Evolutionary conservation across 495 filamentous ascomycete genomes (phyloP), one percentile per base, ranked within the genome.

Genomic region (Penicillium taxi): DNA sequence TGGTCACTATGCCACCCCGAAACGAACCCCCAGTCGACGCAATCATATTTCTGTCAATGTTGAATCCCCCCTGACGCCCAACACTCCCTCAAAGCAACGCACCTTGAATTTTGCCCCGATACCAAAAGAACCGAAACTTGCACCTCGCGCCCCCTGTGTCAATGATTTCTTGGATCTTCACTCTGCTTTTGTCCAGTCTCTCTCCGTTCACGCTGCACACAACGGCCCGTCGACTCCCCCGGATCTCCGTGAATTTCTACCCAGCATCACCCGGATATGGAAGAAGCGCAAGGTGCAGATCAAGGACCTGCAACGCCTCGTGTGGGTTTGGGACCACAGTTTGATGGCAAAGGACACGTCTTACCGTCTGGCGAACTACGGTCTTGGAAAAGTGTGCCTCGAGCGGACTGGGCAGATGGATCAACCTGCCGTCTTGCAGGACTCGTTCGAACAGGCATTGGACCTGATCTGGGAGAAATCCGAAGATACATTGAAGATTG

Each of bases 261-360:
- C 48, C 23, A 66, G 53, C 18, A 50, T 67, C 5, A 56, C 58
- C 24, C 54, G 63, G 13, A 51, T 71, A 12, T 71, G 67, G 67
- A 67, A 63, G 46, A 69, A 68, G 42, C 56, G 67, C 32, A 69
- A 69, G 46, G 67, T 71, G 18, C 50, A 59, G 22, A 41, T 50
- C 3, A 63, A 63, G 38, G 67, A 71, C 40, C 9, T 71, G 35
- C 67, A 69, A 37, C 59, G 63, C 21, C 25, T 71, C 6, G 22
- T 71, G 5, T 65, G 64, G 56, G 47, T 69, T 2, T 61, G 55
- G 59, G 58, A 61, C 9, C 56, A 59, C 29, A 48, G 51, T 21
- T 19, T 45, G 30, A 43, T 48, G 11, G 41, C 48, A 9, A 43
- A 32, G 16, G 37, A 48, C 14, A 25, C 55, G 9, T 45, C 42